Percentiles rank a stretch among this genome's conserved stretches.
These are phyloP conservation scores for Penicillium ucsense DNA, from an alignment of 495 filamentous ascomycete genomes.

Conservation along the genomic window DNA sequence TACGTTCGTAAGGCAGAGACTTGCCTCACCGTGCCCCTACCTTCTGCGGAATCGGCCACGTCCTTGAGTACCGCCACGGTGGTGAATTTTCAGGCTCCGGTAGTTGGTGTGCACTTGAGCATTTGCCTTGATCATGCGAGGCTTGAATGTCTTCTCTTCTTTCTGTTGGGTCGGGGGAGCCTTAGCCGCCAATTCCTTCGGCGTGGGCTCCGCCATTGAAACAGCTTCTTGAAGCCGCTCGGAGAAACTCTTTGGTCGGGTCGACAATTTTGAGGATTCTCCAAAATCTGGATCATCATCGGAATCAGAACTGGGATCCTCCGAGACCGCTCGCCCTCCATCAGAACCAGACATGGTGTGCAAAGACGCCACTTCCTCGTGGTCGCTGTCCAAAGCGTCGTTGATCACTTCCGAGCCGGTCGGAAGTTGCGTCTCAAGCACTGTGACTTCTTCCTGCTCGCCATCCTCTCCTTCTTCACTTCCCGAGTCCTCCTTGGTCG, in stretches of 20 bases:
- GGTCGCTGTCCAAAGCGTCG: conserved; percentile 5
- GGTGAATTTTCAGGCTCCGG: conserved; percentile 67
- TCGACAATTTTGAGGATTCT: conserved; percentile 13
- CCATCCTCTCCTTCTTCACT: conserved; percentile 22
- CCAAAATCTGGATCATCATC: conserved; percentile 25
- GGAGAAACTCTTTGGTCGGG: conserved; percentile 31
- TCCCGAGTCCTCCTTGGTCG: conserved; percentile 16
- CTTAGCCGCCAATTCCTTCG: conserved; percentile 18
- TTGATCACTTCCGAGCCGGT: conserved; percentile 1
- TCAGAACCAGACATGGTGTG: conserved; percentile 28
- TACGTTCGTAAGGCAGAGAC: conserved; percentile 16
- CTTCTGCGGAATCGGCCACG: conserved; percentile 39
- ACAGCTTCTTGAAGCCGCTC: conserved; percentile 38
- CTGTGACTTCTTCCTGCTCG: conserved; percentile 4
- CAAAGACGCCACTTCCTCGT: conserved; percentile 19
- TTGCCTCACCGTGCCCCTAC: conserved; percentile 10
- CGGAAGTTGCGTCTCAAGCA: conserved; percentile 27
- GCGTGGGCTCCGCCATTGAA: conserved; percentile 17
- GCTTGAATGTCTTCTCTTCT: conserved; percentile 44
- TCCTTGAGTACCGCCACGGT: conserved; percentile 35
- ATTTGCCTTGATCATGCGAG: conserved; percentile 61
- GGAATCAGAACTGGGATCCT: conserved; percentile 17
- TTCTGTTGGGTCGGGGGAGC: conserved; percentile 14
- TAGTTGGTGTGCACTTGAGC: conserved; percentile 76
- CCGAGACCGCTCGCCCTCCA: conserved; percentile 5